phyloP scores from a whole-genome alignment of 177 flowering plant genomes.

The Vitis hybrid region DNA sequence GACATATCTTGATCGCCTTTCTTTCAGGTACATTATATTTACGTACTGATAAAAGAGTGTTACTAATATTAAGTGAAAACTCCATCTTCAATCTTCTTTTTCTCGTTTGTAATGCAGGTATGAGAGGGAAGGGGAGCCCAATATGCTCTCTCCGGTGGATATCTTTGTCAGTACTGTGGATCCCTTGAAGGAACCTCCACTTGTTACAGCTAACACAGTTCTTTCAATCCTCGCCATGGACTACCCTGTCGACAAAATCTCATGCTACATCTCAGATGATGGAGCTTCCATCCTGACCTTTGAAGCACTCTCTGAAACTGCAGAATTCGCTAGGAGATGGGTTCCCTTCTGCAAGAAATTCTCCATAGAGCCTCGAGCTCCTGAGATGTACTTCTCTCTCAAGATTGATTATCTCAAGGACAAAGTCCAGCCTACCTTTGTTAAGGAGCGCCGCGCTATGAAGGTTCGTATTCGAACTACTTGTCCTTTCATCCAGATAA shows the following conservation, averaged over 20 bases:
- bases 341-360: constrained; percentile 97
- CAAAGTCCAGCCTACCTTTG: constrained; percentile 96
- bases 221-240: constrained; percentile 93
- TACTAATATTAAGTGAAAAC: too few species aligned
- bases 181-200: constrained; percentile 95
- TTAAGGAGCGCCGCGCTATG: constrained; percentile 95
- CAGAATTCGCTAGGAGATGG: constrained; percentile 95
- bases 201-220: constrained; percentile 85
- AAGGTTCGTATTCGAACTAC: constrained; percentile 44
- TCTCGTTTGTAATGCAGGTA: constrained; percentile 47
- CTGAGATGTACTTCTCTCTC: constrained; percentile 85
- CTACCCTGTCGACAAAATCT: constrained; percentile 89
- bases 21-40: constrained; percentile 56
- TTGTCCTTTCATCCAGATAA: neutral
- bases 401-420: constrained; percentile 95
- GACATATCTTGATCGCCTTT: constrained; percentile 94
- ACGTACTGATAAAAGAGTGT: neutral
- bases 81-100: neutral
- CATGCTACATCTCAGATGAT: constrained; percentile 94
- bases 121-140: constrained; percentile 93
- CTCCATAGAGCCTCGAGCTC: constrained; percentile 91
- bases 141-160: constrained; percentile 81
- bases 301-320: constrained; percentile 86
- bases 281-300: constrained; percentile 92
- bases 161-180: constrained; percentile 95